Evolutionary conservation across 192 early-diverging fungal genomes (phyloP), one percentile per base, ranked within the genome.

Genomic region (Nowakowskiella sp.): DNA sequence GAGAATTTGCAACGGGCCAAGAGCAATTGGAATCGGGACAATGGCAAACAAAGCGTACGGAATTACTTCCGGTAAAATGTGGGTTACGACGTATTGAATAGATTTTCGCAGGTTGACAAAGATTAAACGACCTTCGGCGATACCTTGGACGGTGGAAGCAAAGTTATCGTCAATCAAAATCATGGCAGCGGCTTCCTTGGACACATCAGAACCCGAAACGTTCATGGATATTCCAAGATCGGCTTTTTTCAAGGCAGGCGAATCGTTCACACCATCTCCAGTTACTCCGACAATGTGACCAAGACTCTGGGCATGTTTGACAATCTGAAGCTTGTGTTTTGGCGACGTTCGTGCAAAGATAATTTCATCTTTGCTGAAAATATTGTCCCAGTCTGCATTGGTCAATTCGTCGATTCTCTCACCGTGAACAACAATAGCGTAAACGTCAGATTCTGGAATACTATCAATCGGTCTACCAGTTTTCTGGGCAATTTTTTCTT

Each of bases 141-240:
- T 92, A 61, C 91, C 94, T 24, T 73, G 65, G 36, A 98, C 85
- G 36, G 87, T 88, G 6, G 88, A 89, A 9, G 94, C 90, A 85
- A 98, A 98, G 79, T 98, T 96, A 68, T 98, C 91, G 66, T 98
- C 92, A 31, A 98, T 65, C 46, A 98, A 71, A 61, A 98, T 92
- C 94, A 98, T 98, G 44, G 90, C 76, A 21, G 94, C 94, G 4
- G 86, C 87, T 55, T 93, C 91, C 67, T 98, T 98, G 29, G 89
- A 89, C 23, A 96, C 92, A 65, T 98, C 94, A 1, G 88, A 90
- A 33, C 92, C 94, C 39, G 86, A 87, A 29, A 84, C 64, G 73
- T 94, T 93, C 94, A 98, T 98, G 21, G 94, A 85, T 66, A 98
- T 96, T 50, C 94, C 94, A 49, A 98, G 64, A 68, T 98, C 91